Evolutionary conservation across 225 moss, liverwort and hornwort genomes (phyloP).

Genomic region (Sphagnum contortum): DNA sequence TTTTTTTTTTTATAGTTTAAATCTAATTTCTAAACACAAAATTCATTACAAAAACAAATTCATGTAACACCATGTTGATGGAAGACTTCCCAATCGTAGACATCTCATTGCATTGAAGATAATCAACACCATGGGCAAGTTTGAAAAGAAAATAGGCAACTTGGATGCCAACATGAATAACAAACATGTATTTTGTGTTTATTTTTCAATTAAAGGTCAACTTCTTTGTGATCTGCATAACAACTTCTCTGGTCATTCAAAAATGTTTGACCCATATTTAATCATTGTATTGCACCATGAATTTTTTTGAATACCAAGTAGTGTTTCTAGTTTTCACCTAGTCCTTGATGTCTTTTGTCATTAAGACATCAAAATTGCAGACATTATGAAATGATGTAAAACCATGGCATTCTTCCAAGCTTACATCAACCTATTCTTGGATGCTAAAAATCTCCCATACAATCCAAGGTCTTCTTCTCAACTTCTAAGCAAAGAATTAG

Average conservation of each 20-base stretch:
- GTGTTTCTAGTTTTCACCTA: neutral
- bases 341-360: too few species aligned
- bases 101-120: neutral
- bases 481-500: too few species aligned
- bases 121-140: neutral
- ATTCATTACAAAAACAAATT: too few species aligned
- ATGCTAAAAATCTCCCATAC: too few species aligned
- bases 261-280: neutral
- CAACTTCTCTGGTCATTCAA: neutral
- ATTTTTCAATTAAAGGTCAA: neutral
- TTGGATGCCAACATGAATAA: neutral
- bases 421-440: too few species aligned
- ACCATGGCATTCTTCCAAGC: too few species aligned
- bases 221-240: neutral
- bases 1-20: too few species aligned
- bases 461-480: too few species aligned
- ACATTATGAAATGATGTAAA: too few species aligned
- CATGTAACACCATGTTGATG: neutral
- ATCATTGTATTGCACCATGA: neutral
- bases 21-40: neutral
- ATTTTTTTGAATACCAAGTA: neutral
- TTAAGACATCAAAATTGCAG: too few species aligned
- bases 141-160: neutral
- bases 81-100: neutral
- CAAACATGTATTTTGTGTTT: neutral